Evolutionary conservation across 78 protist genomes (phyloP).

Genomic region (Speleostelium caveatum): DNA sequence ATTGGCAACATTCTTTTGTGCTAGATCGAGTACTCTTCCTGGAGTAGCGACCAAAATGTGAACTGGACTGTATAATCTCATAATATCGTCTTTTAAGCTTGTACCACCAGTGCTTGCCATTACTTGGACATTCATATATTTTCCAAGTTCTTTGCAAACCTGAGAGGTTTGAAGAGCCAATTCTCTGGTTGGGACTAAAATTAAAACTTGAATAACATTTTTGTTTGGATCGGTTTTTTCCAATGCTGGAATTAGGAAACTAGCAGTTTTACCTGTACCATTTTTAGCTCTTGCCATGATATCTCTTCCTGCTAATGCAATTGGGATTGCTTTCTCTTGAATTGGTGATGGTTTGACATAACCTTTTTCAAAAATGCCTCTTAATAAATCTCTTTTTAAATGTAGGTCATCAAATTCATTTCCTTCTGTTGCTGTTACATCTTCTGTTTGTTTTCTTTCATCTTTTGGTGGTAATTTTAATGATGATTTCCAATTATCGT

Average conservation of each 20-base stretch:
- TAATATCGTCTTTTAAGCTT: conserved; percentile 79
- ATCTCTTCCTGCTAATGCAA: conserved; percentile 92
- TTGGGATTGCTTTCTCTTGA: conserved; percentile 98
- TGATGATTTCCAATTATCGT: conserved; percentile 77
- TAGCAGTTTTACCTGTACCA: conserved; percentile 99
- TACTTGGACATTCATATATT: conserved; percentile 91
- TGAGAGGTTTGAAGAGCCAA: conserved; percentile 97
- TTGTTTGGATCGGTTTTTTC: conserved; percentile 89
- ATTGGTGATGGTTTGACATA: conserved; percentile 98
- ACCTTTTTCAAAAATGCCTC: conserved; percentile 98
- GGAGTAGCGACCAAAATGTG: conserved; percentile 98
- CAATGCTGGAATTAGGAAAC: conserved; percentile 96
- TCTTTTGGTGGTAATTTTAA: conserved; percentile 78
- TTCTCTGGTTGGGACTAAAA: conserved; percentile 99
- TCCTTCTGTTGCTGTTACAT: conserved; percentile 95
- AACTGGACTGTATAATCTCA: conserved; percentile 84
- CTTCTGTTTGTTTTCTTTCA: conserved; percentile 88
- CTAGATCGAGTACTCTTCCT: conserved; percentile 95
- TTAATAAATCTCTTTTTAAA: conserved; percentile 96
- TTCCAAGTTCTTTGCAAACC: conserved; percentile 94
- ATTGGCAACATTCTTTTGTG: conserved; percentile 83
- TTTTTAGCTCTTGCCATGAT: conserved; percentile 99
- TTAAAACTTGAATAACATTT: conserved; percentile 89
- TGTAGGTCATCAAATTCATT: conserved; percentile 95
- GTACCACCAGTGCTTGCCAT: conserved; percentile 98